Percentiles rank a stretch among this genome's conserved stretches.
phyloP scores from a whole-genome alignment of 192 early-diverging fungal species.

The Entophlyctis helioformis region DNA sequence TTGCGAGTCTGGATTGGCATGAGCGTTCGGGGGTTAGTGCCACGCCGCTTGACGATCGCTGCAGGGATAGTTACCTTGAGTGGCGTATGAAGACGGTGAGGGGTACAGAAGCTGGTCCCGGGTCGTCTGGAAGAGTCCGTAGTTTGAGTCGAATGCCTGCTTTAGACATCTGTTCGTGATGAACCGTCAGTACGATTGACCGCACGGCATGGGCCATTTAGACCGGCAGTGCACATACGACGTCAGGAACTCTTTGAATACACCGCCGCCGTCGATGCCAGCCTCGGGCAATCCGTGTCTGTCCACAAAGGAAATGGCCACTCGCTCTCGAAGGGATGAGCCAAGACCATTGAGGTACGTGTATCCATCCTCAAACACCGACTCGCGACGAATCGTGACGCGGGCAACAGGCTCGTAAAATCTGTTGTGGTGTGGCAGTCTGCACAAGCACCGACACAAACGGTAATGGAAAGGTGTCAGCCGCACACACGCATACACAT shows the following conservation, averaged over 20 bases:
- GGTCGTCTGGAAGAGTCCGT: conserved; percentile 30
- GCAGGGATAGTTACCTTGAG: conserved; percentile 10
- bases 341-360: conserved; percentile 53
- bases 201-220: too few species aligned
- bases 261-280: conserved; percentile 92
- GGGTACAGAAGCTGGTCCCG: conserved; percentile 28
- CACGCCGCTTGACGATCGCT: not conserved
- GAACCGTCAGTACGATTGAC: too few species aligned
- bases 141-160: conserved; percentile 43
- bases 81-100: conserved; percentile 12
- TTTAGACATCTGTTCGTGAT: conserved; percentile 2
- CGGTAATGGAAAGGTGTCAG: too few species aligned
- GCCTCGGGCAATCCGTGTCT: conserved; percentile 74
- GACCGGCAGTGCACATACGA: conserved; percentile 26
- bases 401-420: conserved; percentile 8
- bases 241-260: conserved; percentile 96
- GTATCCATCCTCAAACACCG: conserved; percentile 87
- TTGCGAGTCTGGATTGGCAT: conserved; percentile 9
- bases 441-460: too few species aligned
- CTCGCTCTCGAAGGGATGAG: conserved; percentile 19
- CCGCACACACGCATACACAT: too few species aligned
- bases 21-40: not conserved
- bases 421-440: too few species aligned
- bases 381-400: conserved; percentile 56
- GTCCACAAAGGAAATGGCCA: conserved; percentile 79